Conservation (phyloP, 1,139 yeast genomes). For the Diutina mesorugosa region DNA sequence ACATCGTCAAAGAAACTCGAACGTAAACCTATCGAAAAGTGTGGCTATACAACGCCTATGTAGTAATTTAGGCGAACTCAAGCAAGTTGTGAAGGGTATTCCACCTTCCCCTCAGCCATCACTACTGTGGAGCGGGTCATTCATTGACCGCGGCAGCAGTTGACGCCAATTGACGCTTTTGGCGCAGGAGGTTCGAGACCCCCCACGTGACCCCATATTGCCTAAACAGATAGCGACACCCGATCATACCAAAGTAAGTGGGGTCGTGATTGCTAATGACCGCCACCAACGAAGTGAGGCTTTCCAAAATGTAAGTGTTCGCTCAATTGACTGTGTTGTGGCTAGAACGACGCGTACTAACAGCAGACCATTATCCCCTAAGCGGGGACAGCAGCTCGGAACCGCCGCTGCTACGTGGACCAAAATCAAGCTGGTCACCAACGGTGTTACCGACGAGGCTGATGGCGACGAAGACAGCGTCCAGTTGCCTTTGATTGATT, state of each 20-base stretch:
- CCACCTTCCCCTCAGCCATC: neutral
- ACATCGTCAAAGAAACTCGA: neutral
- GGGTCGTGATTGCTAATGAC: neutral
- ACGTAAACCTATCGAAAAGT: neutral
- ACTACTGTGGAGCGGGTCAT: neutral
- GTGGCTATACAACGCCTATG: neutral
- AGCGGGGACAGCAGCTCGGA: slow-evolving; percentile 26
- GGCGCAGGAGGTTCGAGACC: neutral
- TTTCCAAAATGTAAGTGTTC: neutral
- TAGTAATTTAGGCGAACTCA: neutral
- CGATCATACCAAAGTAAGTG: neutral
- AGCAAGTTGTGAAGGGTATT: neutral
- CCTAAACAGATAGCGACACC: neutral
- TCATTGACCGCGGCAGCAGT: neutral
- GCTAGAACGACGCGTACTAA: neutral
- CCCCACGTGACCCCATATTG: neutral
- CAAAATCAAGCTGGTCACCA: slow-evolving; percentile 25
- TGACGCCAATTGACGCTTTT: neutral
- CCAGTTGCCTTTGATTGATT: slow-evolving; percentile 12
- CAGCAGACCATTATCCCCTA: slow-evolving; percentile 8
- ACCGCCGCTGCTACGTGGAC: slow-evolving; percentile 33
- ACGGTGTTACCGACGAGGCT: neutral
- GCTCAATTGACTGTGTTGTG: neutral
- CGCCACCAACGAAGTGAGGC: neutral
- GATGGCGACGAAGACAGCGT: slow-evolving; percentile 3